These are phyloP conservation scores for Pyricularia pennisetigena DNA, from an alignment of 2,329 filamentous ascomycete genomes.

Conservation along the genomic window DNA sequence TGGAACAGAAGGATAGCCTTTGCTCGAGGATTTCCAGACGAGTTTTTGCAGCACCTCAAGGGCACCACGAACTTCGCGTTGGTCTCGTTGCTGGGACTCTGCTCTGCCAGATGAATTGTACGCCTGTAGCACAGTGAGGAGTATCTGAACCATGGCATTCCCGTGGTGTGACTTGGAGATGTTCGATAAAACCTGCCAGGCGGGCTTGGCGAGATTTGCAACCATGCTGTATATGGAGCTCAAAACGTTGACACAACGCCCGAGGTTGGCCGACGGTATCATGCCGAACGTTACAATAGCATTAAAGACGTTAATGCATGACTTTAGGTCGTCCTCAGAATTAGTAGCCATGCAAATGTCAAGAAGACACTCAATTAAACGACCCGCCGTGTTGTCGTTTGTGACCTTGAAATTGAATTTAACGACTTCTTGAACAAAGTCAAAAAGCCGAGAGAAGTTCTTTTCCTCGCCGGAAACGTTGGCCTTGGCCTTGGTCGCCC, in stretches of 20 bases:
- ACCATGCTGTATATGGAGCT: constrained; percentile 64
- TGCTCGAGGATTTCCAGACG: constrained; percentile 46
- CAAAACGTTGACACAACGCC: constrained; percentile 58
- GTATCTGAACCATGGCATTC: constrained; percentile 54
- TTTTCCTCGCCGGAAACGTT: constrained; percentile 43
- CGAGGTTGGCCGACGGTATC: constrained; percentile 53
- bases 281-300: constrained; percentile 63
- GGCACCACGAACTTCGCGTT: constrained; percentile 49
- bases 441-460: constrained; percentile 54
- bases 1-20: constrained; percentile 50
- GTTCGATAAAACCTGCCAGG: constrained; percentile 63
- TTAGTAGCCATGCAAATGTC: constrained; percentile 60
- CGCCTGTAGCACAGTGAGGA: constrained; percentile 51
- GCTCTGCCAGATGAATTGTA: constrained; percentile 33
- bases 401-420: constrained; percentile 68
- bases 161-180: constrained; percentile 66
- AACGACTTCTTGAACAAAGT: constrained; percentile 56
- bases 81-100: constrained; percentile 30
- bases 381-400: constrained; percentile 49
- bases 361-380: constrained; percentile 52
- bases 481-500: constrained; percentile 27
- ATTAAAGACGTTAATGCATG: constrained; percentile 59
- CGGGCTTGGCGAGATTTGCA: constrained; percentile 45
- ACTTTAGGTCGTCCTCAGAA: constrained; percentile 52
- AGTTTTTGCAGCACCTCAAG: constrained; percentile 54